phyloP scores from a whole-genome alignment of 495 filamentous ascomycete genomes.

The Trichocladium uniseriatum region DNA sequence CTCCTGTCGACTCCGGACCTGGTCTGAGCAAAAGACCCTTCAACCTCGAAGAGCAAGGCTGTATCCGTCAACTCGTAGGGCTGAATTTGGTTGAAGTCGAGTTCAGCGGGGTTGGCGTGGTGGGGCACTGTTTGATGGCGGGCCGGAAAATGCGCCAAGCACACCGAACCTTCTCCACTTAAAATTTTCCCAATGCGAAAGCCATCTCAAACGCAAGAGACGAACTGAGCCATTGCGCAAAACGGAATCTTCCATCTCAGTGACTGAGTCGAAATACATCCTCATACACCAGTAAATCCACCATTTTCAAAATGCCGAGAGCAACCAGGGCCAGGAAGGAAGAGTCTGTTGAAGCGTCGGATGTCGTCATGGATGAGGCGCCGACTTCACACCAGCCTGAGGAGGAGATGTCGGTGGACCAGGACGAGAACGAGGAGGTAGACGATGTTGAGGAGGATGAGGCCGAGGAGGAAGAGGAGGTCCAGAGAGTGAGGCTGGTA shows the following conservation, averaged over 20 bases:
- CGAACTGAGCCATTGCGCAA: neutral
- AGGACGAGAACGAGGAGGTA: slow-evolving; percentile 21
- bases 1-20: too few species aligned
- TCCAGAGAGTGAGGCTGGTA: slow-evolving; percentile 30
- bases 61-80: too few species aligned
- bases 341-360: slow-evolving; percentile 18
- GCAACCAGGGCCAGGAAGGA: slow-evolving; percentile 17
- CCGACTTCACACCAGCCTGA: slow-evolving; percentile 33
- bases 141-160: neutral
- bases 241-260: slow-evolving; percentile 3
- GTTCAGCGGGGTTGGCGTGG: slow-evolving; percentile 3
- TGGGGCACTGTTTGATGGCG: neutral
- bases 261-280: neutral
- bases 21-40: too few species aligned
- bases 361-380: slow-evolving; percentile 48
- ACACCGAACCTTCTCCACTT: neutral
- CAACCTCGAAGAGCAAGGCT: too few species aligned
- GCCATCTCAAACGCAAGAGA: neutral
- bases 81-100: neutral
- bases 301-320: slow-evolving; percentile 24
- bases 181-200: slow-evolving; percentile 12
- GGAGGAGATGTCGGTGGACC: slow-evolving; percentile 33
- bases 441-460: slow-evolving; percentile 24
- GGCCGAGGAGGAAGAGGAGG: slow-evolving; percentile 18
- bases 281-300: neutral